Evolutionary conservation across 2,329 filamentous ascomycete species (phyloP).

Genomic region (Dothidotthia symphoricarpi): DNA sequence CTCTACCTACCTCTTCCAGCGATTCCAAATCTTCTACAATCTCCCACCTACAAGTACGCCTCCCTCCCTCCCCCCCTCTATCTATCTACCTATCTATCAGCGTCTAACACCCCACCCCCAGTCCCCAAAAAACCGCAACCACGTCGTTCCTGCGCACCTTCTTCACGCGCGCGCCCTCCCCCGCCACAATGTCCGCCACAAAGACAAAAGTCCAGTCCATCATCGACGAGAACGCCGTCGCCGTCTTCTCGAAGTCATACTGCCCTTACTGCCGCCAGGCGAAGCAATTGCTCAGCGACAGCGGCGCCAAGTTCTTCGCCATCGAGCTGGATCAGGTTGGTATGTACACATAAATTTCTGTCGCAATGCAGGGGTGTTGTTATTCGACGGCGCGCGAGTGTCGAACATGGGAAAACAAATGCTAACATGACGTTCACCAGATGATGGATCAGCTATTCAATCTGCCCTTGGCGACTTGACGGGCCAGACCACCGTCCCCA

Average conservation of each 20-base stretch:
- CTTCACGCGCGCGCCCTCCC: constrained; percentile 60
- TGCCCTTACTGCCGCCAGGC: constrained; percentile 87
- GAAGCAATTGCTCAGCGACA: constrained; percentile 69
- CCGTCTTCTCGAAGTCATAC: constrained; percentile 96
- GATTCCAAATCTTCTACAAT: constrained; percentile 23
- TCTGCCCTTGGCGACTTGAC: constrained; percentile 76
- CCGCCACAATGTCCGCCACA: constrained; percentile 75
- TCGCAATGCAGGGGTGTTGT: no score
- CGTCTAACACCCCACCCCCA: neutral
- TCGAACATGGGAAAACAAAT: neutral
- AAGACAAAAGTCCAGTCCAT: constrained; percentile 79
- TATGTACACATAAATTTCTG: constrained; percentile 48
- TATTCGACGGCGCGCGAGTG: no score
- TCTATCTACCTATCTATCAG: no score
- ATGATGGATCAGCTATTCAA: constrained; percentile 81
- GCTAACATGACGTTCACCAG: constrained; percentile 45
- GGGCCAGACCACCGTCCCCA: constrained; percentile 85
- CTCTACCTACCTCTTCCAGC: constrained; percentile 2
- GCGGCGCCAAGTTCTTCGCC: constrained; percentile 69
- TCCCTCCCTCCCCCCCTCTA: no score
- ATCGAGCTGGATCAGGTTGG: constrained; percentile 84
- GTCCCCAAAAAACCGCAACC: constrained; percentile 42
- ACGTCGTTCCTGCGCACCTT: constrained; percentile 66
- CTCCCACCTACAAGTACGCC: no score
- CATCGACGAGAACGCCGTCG: constrained; percentile 85